Evolutionary conservation across 495 filamentous ascomycete genomes (phyloP).

Genomic region (Cercophora samala): DNA sequence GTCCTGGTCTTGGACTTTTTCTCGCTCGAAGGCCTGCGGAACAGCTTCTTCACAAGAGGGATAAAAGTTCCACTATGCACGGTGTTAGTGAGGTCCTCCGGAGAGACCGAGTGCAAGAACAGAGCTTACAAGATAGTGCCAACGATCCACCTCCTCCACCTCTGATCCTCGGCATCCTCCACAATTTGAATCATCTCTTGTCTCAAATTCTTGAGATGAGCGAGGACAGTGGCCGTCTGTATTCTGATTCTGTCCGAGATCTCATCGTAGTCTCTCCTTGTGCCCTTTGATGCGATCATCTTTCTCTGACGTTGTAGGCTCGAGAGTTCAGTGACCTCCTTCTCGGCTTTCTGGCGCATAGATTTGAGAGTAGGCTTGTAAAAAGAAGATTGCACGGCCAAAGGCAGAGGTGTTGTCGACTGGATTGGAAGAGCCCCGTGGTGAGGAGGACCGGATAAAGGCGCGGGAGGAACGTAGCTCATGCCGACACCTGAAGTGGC

Average conservation of each 20-base stretch:
- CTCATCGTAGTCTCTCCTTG: not conserved
- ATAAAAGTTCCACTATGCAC: conserved; percentile 39
- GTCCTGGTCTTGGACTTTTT: conserved; percentile 26
- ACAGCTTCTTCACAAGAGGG: conserved; percentile 41
- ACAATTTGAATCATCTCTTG: conserved; percentile 32
- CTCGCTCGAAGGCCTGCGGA: conserved; percentile 37
- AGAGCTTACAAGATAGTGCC: conserved; percentile 41
- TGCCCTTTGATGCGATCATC: not conserved
- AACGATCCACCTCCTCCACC: conserved; percentile 43
- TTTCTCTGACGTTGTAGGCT: conserved; percentile 28
- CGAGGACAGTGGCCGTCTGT: conserved; percentile 36
- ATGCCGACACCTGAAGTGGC: not conserved
- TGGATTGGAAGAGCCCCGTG: not conserved
- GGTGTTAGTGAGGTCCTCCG: not conserved
- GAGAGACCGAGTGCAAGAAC: not conserved
- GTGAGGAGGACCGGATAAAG: not conserved
- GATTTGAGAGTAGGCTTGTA: conserved; percentile 19
- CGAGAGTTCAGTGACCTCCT: conserved; percentile 38
- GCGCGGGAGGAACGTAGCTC: not conserved
- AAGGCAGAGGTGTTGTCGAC: not conserved
- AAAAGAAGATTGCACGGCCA: not conserved
- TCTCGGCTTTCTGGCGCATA: conserved; percentile 28
- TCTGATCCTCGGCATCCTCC: conserved; percentile 34
- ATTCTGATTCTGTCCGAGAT: conserved; percentile 34
- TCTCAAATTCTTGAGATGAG: conserved; percentile 33